Evolutionary conservation across 2,329 filamentous ascomycete genomes (phyloP), one percentile per base, ranked within the genome.

Genomic region (Fusarium nelsonii): DNA sequence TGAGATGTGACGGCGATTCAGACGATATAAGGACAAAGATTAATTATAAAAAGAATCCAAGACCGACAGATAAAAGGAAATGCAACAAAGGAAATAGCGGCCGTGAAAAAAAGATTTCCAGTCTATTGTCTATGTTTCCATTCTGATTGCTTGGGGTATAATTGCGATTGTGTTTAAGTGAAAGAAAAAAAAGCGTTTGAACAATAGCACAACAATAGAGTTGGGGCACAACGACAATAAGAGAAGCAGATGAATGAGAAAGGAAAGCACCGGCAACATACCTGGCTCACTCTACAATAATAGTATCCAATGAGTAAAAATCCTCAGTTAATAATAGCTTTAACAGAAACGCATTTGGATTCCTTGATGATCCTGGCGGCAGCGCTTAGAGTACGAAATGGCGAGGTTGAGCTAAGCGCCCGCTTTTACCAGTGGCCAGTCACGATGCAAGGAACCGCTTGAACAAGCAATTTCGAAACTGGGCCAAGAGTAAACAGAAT

Each of bases 41-140:
- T 63, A 58, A 63, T 36, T 56, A 68, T 54, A 57, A 62, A 67
- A 58, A 58, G 54, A 67, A 51, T 56, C 37, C 49, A 20, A 59
- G 37, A 55, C 28, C 50, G 20, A 58, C 11, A 46, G 49, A 58
- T 63, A 63, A 70, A 68, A 62, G 58, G 46, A 66, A 65, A 69
- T 43, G 18, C 44, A 37, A 71, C 58, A 72, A 72, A 70, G 55
- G 50, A 70, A 67, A 72, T 52, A 16, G 56, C 39, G 46, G 67
- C 53, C 67, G 53, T 59, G 41, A 70, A 28, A 18, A 69, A 59
- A 69, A 51, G 6, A 28, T 58, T 63, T 60, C 46, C 45, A 70
- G 50, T 72, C 66, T 73, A 61, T 64, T 32, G 37, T 73, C 70
- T 75, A 75, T 75, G 71, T 69, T 68, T 75, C 65, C 73, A 75